Base-by-base conservation (phyloP, 768 basidiomycete genomes). In the Zangia roseola region DNA sequence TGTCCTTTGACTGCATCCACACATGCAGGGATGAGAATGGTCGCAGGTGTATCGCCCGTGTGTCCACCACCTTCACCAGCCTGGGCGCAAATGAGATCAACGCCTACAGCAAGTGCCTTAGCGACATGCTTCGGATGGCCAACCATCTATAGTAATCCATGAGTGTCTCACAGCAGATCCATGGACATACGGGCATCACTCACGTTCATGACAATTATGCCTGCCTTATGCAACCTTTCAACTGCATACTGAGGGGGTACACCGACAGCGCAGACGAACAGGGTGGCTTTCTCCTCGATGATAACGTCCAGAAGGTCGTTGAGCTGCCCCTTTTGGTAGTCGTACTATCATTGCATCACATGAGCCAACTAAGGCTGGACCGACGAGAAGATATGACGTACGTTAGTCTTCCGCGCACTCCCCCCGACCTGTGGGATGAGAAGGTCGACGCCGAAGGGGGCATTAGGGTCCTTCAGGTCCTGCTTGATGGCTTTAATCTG, bases 1-100 rank as follows among this genome's bases (percentile, higher is more conserved):
- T 74, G 77, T 8, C 87, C 88, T 63, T 83, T 87, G 62, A 85
- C 84, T 20, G 79, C 81, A 60, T 94, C 92, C 39, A 95, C 91
- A 59, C 88, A 90, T 0, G 91, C 91, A 9, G 93, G 92, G 52
- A 97, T 91, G 56, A 97, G 81, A 63, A 97, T 80, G 13, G 85
- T 84, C 3, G 88, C 85, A 2, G 93, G 81, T 9, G 85, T 81
- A 54, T 89, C 84, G 20, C 94, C 94, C 0, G 94, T 95, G 74
- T 85, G 83, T 13, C 90, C 90, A 45, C 92, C 91, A 31, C 89
- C 94, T 70, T 97, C 94, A 21, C 91, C 90, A 2, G 87, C 93
- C 70, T 95, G 93, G 4, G 92, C 92, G 60, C 94, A 97, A 63
- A 97, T 94, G 52, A 97, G 74, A 61, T 97, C 94, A 26, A 91